A percentile compares a stretch with the other conserved stretches of the same genome.
Conservation (phyloP, 768 basidiomycete genomes). For the Naganishia antarctica region DNA sequence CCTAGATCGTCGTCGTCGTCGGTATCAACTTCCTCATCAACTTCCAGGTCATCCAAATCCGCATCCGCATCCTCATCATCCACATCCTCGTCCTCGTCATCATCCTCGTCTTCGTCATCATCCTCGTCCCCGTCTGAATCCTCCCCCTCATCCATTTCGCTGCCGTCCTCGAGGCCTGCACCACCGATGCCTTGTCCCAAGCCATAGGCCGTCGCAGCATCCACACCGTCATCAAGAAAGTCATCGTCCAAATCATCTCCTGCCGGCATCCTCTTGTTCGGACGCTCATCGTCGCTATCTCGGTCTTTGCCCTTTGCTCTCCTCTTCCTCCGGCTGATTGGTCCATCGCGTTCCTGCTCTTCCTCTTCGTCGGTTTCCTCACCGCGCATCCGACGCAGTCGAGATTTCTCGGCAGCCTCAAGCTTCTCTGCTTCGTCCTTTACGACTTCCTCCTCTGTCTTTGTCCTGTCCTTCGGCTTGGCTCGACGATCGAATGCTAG, state of each 20-base stretch:
- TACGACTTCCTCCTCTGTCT: constrained; percentile 92
- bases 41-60: constrained; percentile 34
- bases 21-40: constrained; percentile 49
- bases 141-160: constrained; percentile 45
- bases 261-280: constrained; percentile 52
- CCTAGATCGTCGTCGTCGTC: constrained; percentile 28
- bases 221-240: constrained; percentile 48
- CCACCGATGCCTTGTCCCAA: constrained; percentile 47
- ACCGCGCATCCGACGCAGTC: constrained; percentile 80
- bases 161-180: constrained; percentile 26
- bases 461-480: constrained; percentile 88
- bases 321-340: constrained; percentile 38
- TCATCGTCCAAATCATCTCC: constrained; percentile 93
- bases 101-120: constrained; percentile 46
- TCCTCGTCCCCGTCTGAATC: constrained; percentile 51
- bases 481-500: constrained; percentile 89
- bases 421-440: constrained; percentile 78
- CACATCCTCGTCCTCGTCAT: constrained; percentile 41
- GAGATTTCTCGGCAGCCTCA: constrained; percentile 74
- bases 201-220: constrained; percentile 22
- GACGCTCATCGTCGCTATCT: constrained; percentile 25
- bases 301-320: constrained; percentile 52
- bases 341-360: constrained; percentile 54
- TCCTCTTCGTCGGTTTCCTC: constrained; percentile 60
- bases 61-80: constrained; percentile 46